phyloP scores from a whole-genome alignment of 2,329 filamentous ascomycete genomes.

The Pestalotiopsis sp. region DNA sequence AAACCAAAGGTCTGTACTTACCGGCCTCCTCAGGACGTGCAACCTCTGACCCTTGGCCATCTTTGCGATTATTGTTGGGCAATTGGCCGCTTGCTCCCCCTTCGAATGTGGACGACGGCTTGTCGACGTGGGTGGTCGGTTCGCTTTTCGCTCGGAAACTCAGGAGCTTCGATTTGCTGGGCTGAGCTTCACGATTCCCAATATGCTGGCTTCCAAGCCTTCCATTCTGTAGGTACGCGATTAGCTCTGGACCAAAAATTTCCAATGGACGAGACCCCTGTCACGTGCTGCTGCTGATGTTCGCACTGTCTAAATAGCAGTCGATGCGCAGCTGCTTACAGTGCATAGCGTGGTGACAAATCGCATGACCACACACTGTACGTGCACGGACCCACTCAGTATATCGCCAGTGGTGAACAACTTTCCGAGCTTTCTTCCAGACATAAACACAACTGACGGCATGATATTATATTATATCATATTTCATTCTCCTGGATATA shows the following conservation, averaged over 20 bases:
- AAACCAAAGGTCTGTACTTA: constrained; percentile 42
- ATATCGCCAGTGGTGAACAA: background rate
- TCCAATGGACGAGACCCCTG: constrained; percentile 9
- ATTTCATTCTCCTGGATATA: no score
- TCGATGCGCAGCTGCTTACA: background rate
- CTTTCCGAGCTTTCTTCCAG: background rate
- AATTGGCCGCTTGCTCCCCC: background rate
- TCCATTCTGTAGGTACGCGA: background rate
- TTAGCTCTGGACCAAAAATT: constrained; percentile 11
- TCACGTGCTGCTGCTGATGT: constrained; percentile 1
- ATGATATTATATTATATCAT: no score
- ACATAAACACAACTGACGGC: background rate
- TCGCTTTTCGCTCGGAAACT: background rate
- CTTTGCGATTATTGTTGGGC: constrained; percentile 16
- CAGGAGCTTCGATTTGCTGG: background rate
- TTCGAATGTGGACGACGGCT: background rate
- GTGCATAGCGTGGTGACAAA: background rate
- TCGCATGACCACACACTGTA: background rate
- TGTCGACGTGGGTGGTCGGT: background rate
- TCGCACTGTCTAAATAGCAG: background rate
- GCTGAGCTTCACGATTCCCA: background rate
- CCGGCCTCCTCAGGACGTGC: constrained; percentile 68
- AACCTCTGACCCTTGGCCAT: constrained; percentile 57
- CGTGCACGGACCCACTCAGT: background rate
- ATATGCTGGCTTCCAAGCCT: background rate